Conservation (phyloP, 345 rosid species). For the Camelina hispida region DNA sequence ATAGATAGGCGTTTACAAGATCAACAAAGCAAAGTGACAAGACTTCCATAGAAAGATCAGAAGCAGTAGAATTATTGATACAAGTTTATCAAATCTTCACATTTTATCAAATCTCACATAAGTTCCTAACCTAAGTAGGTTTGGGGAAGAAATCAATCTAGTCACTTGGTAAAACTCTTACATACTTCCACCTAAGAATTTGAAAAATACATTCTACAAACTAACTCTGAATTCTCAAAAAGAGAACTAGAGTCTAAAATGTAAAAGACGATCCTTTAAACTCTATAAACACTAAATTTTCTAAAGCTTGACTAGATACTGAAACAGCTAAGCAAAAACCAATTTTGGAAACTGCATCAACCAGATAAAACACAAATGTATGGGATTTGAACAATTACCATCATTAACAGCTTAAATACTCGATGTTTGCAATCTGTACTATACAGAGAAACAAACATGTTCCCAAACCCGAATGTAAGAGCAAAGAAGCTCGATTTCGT, state of each 20-base stretch:
- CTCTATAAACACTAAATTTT: background rate
- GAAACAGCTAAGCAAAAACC: no score
- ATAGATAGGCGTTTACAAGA: background rate
- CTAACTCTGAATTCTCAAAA: background rate
- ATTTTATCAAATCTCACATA: background rate
- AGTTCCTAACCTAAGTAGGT: background rate
- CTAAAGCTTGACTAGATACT: background rate
- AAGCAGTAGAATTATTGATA: background rate
- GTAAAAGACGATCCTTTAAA: background rate
- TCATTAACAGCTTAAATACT: background rate
- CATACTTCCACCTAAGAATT: background rate
- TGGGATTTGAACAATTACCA: background rate
- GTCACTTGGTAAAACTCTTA: background rate
- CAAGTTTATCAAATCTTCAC: background rate
- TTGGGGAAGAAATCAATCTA: background rate
- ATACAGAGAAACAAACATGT: background rate
- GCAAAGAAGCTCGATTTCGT: background rate
- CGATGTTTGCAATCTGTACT: background rate
- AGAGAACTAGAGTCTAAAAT: background rate
- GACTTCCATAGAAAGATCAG: background rate
- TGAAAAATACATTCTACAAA: background rate
- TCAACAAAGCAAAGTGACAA: background rate
- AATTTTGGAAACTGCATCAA: background rate
- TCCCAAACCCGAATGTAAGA: background rate
- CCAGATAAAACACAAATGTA: background rate